Percentiles rank a stretch among this genome's conserved stretches.
Evolutionary conservation across 83 land plant genomes (phyloP).

Genomic region (Larix sibirica): DNA sequence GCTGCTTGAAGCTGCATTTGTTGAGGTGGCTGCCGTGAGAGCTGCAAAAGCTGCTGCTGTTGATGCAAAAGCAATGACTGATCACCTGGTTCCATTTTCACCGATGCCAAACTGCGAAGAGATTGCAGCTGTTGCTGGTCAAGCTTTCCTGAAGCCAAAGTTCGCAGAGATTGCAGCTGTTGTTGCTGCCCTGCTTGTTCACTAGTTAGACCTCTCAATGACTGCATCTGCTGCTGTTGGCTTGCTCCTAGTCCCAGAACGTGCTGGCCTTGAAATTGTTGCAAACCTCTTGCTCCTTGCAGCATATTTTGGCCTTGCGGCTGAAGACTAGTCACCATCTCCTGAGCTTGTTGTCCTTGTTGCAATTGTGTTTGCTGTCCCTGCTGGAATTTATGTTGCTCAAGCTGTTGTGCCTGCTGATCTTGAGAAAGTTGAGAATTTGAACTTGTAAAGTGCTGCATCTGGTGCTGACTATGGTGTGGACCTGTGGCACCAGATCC

Average conservation of each 20-base stretch:
- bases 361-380: slow-evolving; percentile 17
- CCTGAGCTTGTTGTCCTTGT: slow-evolving; percentile 27
- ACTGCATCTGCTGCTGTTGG: slow-evolving; percentile 23
- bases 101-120: slow-evolving; percentile 24
- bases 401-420: slow-evolving; percentile 59
- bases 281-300: slow-evolving; percentile 16
- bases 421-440: slow-evolving; percentile 46
- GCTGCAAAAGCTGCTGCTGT: slow-evolving; percentile 59
- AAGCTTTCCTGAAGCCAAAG: slow-evolving; percentile 40
- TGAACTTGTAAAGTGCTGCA: slow-evolving; percentile 14
- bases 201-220: slow-evolving; percentile 24
- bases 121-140: slow-evolving; percentile 49
- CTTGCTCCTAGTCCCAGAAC: slow-evolving; percentile 34
- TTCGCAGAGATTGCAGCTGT: slow-evolving; percentile 45
- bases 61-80: slow-evolving; percentile 49
- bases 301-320: slow-evolving; percentile 9
- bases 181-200: slow-evolving; percentile 40
- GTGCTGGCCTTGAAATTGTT: slow-evolving; percentile 39
- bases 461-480: slow-evolving; percentile 6
- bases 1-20: slow-evolving; percentile 46
- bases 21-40: slow-evolving; percentile 68
- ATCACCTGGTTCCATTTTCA: slow-evolving; percentile 63
- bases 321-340: slow-evolving; percentile 1
- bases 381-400: slow-evolving; percentile 53
- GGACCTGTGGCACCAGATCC: slow-evolving; percentile 8